Percentiles rank a stretch among this genome's conserved stretches.
phyloP scores from a whole-genome alignment of 2,329 filamentous ascomycete genomes.

The Penicillium palitans region DNA sequence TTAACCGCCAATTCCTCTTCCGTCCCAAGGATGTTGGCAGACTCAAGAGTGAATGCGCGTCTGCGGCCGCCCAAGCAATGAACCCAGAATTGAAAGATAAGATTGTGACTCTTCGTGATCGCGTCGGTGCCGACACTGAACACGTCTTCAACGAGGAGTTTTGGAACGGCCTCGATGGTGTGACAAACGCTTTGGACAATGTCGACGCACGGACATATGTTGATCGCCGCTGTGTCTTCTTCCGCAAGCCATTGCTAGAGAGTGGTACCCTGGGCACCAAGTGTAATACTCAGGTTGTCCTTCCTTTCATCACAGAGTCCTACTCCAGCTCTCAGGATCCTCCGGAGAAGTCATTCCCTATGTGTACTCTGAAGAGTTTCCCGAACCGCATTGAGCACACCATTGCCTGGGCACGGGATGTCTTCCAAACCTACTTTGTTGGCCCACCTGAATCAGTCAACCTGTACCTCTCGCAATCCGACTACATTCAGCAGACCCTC shows the following conservation, averaged over 20 bases:
- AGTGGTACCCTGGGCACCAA: constrained; percentile 98
- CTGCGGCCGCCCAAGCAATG: constrained; percentile 87
- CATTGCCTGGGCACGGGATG: constrained; percentile 94
- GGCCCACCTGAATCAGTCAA: constrained; percentile 94
- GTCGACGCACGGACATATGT: constrained; percentile 96
- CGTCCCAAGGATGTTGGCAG: constrained; percentile 88
- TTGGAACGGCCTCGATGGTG: constrained; percentile 82
- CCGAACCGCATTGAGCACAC: constrained; percentile 98
- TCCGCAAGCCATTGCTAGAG: constrained; percentile 93
- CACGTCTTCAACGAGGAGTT: constrained; percentile 92
- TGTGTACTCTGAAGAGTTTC: constrained; percentile 97
- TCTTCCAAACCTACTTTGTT: constrained; percentile 92
- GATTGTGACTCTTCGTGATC: constrained; percentile 81
- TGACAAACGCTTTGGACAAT: constrained; percentile 97
- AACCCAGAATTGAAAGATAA: constrained; percentile 89
- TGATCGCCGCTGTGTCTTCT: constrained; percentile 94
- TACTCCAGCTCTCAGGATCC: constrained; percentile 97
- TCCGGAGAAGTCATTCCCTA: constrained; percentile 97
- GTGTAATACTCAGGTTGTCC: constrained; percentile 94
- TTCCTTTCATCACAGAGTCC: constrained; percentile 89
- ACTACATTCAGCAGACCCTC: constrained; percentile 81
- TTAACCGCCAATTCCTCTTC: constrained; percentile 97
- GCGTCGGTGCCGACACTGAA: constrained; percentile 89
- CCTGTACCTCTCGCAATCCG: constrained; percentile 84
- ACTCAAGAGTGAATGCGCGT: constrained; percentile 94